Evolutionary conservation across 805 yeast species (phyloP), one percentile per base, ranked within the genome.

Genomic region (Clavispora fructus): DNA sequence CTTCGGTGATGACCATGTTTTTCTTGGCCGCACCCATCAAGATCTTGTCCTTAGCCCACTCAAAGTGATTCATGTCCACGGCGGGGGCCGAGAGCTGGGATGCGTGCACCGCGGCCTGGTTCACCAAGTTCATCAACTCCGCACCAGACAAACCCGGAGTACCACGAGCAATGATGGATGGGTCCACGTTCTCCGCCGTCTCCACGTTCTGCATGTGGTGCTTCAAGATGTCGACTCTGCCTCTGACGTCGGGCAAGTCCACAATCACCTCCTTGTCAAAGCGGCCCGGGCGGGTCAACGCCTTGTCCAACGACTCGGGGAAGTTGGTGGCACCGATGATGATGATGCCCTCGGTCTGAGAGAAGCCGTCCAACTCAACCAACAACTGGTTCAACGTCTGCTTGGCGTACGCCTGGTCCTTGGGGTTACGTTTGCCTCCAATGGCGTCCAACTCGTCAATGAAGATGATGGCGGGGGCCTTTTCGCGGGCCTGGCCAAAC

Each of bases 81-180:
- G 91, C 78, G 32, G 89, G 78, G 1, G 98, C 98, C 54, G 87
- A 85, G 59, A 85, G 80, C 61, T 90, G 97, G 27, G 97, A 89
- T 0, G 99, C 99, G 62, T 86, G 85, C 40, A 94, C 90, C 4
- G 99, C 99, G 13, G 99, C 99, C 67, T 94, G 97, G 68, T 94
- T 94, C 35, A 94, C 97, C 53, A 94, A 75, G 64, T 94, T 94
- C 83, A 88, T 87, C 52, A 94, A 73, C 57, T 91, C 98, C 17
- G 99, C 99, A 62, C 99, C 99, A n/a, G 95, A 85, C 58, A 94
- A 77, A 12, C 99, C 99, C 3, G 98, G 95, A 1, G 99, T 94
- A 49, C 97, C 97, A 65, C 99, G 80, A 9, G 99, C 99, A 61
- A 94, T 79, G 49, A 90, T 78, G 17, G 88, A 76, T 28, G 96